Conservation (phyloP, 176 grass and related monocot genomes). For the Pharus latifolius region DNA sequence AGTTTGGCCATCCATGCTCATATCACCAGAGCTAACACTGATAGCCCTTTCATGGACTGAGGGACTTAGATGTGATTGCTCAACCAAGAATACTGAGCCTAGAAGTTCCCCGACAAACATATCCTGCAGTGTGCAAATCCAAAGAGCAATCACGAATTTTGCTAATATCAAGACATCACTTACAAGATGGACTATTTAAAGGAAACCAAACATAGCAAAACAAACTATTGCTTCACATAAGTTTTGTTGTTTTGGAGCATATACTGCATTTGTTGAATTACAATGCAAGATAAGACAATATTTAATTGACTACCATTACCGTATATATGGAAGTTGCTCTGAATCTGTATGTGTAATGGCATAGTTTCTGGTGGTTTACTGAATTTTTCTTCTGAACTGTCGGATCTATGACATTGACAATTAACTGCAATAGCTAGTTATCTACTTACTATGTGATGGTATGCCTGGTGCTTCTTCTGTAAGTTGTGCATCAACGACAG, state of each 20-base stretch:
- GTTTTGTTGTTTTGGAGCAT: too few relatives aligned
- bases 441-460: constrained; percentile 52
- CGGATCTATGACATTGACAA: neutral
- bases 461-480: constrained; percentile 27
- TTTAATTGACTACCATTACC: too few relatives aligned
- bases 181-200: neutral
- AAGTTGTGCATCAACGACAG: constrained; percentile 44
- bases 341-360: neutral
- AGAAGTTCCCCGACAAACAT: constrained; percentile 64
- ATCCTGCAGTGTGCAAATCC: constrained; percentile 24
- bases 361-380: neutral
- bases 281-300: neutral
- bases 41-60: constrained; percentile 13
- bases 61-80: constrained; percentile 36
- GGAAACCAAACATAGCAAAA: neutral
- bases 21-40: constrained; percentile 21
- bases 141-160: neutral
- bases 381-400: neutral
- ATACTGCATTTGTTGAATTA: too few relatives aligned
- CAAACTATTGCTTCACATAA: too few relatives aligned
- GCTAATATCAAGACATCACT: neutral
- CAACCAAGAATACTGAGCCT: constrained; percentile 44
- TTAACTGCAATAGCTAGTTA: constrained; percentile 9
- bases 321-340: neutral
- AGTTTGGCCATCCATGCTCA: constrained; percentile 39